A percentile compares a stretch with the other conserved stretches of the same genome.
phyloP scores from a whole-genome alignment of 2,329 filamentous ascomycete species.

The Nakataea oryzae region DNA sequence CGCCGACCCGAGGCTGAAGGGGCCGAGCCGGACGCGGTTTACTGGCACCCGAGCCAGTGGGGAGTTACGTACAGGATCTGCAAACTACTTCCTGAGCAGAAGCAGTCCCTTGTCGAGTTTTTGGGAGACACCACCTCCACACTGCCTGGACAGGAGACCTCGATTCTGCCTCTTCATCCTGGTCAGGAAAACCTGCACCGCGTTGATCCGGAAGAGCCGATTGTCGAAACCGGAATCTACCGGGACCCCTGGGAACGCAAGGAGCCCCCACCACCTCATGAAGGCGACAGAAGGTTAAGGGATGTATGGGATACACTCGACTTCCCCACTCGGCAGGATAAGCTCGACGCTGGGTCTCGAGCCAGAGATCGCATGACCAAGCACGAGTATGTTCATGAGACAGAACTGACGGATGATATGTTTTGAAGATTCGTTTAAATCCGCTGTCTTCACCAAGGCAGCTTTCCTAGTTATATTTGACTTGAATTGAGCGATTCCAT shows the following conservation, averaged over 20 bases:
- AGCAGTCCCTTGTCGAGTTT: slow-evolving; percentile 11
- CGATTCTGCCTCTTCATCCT: slow-evolving; percentile 7
- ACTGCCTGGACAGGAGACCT: background rate
- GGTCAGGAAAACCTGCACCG: slow-evolving; percentile 9
- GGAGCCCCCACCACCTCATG: background rate
- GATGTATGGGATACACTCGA: background rate
- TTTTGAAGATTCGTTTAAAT: background rate
- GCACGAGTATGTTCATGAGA: too few species aligned
- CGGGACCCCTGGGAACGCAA: slow-evolving; percentile 15
- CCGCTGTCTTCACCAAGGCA: too few species aligned
- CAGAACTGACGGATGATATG: too few species aligned
- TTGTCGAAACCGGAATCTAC: slow-evolving; percentile 11
- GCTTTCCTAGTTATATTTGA: too few species aligned
- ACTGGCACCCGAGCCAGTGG: slow-evolving; percentile 9
- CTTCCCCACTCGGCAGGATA: background rate
- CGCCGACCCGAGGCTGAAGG: slow-evolving; percentile 2
- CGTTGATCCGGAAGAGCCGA: slow-evolving; percentile 14
- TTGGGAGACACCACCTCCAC: slow-evolving; percentile 1
- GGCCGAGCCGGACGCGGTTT: slow-evolving; percentile 6
- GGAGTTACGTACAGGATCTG: slow-evolving; percentile 13
- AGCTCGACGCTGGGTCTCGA: background rate
- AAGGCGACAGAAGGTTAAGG: background rate
- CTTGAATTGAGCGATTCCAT: too few species aligned
- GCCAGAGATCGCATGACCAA: background rate
- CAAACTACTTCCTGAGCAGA: slow-evolving; percentile 11